These are phyloP conservation scores for Rutstroemia sp. DNA, from an alignment of 2,329 filamentous ascomycete species.

Conservation along the genomic window DNA sequence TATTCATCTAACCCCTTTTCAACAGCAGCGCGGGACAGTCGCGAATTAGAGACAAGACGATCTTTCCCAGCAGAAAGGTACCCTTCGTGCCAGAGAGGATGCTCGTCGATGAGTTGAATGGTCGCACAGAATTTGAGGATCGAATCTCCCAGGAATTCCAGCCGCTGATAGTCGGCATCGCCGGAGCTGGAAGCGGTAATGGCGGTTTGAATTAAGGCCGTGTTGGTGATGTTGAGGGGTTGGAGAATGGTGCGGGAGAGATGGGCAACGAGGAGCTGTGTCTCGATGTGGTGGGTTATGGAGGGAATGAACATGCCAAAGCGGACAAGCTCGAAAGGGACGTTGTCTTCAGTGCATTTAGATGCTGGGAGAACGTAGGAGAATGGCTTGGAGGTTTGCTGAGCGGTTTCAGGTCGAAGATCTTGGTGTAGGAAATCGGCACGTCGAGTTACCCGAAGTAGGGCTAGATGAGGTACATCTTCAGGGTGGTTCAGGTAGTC, in stretches of 20 bases:
- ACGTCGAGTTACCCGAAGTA: slow-evolving; percentile 45
- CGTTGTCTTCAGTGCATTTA: slow-evolving; percentile 42
- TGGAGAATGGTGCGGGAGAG: slow-evolving; percentile 49
- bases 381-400: slow-evolving; percentile 30
- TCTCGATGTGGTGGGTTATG: slow-evolving; percentile 62
- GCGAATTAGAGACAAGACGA: slow-evolving; percentile 64
- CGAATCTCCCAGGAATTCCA: slow-evolving; percentile 83
- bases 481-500: slow-evolving; percentile 34
- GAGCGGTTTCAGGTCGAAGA: neutral
- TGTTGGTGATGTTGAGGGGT: slow-evolving; percentile 44
- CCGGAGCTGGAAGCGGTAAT: slow-evolving; percentile 57
- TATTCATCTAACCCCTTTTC: slow-evolving; percentile 61
- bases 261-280: slow-evolving; percentile 52
- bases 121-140: slow-evolving; percentile 70
- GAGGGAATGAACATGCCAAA: slow-evolving; percentile 63
- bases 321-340: slow-evolving; percentile 33
- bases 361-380: slow-evolving; percentile 37
- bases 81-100: slow-evolving; percentile 68
- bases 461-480: slow-evolving; percentile 42
- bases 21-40: slow-evolving; percentile 59
- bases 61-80: slow-evolving; percentile 64
- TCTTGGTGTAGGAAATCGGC: slow-evolving; percentile 49
- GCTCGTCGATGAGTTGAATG: slow-evolving; percentile 50
- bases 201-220: slow-evolving; percentile 55
- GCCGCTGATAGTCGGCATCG: slow-evolving; percentile 64